Conservation (phyloP, 495 filamentous ascomycete genomes). For the Talaromyces adpressus region DNA sequence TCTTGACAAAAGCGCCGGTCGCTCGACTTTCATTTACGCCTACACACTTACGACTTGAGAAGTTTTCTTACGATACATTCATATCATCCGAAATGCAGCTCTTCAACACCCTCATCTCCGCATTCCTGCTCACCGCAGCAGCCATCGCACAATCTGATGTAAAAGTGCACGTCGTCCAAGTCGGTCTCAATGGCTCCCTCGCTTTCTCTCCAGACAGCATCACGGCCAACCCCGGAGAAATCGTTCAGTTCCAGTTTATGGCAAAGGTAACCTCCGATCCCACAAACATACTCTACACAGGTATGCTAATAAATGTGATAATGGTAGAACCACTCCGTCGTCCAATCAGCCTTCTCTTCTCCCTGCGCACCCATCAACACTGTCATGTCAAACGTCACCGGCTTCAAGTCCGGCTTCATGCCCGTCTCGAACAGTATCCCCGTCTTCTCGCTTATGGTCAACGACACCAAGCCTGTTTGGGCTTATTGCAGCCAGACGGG, state of each 20-base stretch:
- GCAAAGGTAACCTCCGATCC: constrained; percentile 21
- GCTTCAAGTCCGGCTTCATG: constrained; percentile 21
- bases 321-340: constrained; percentile 39
- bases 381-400: constrained; percentile 17
- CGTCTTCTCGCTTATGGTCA: constrained; percentile 36
- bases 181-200: constrained; percentile 26
- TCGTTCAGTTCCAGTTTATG: constrained; percentile 50
- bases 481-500: constrained; percentile 49
- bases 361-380: constrained; percentile 38
- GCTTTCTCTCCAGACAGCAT: constrained; percentile 31
- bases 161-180: constrained; percentile 46
- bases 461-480: constrained; percentile 46
- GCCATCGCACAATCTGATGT: constrained; percentile 6
- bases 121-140: neutral
- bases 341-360: constrained; percentile 33
- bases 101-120: neutral
- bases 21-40: neutral
- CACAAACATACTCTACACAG: neutral
- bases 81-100: neutral
- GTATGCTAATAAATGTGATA: constrained; percentile 10
- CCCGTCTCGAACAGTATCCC: constrained; percentile 18
- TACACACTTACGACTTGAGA: neutral
- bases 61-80: neutral
- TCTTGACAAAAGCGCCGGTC: neutral
- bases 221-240: constrained; percentile 30